Evolutionary conservation across 2,329 filamentous ascomycete species (phyloP), one percentile per base, ranked within the genome.

Genomic region (Alternaria sp.): DNA sequence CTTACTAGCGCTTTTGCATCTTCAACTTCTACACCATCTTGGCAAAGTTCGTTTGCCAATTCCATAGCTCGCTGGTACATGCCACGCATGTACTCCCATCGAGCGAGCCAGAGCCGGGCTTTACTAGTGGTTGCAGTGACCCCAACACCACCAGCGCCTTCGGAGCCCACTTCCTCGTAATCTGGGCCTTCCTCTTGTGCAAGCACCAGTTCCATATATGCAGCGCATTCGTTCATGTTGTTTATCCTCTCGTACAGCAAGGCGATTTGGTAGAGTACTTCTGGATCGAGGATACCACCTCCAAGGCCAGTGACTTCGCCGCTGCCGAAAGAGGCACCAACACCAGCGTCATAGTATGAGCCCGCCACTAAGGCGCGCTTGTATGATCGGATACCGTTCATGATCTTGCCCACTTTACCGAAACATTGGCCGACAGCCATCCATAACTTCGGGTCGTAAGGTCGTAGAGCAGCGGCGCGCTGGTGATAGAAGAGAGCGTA

Each of bases 361-460:
- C 96, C 93, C 1, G 94, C 93, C 1, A 95, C 87, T 7, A 99
- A 82, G 0, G 95, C 95, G 38, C 95, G 90, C 76, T 99, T 99
- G 70, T 97, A 88, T 0, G 95, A 93, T 73, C 96, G 95, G 78
- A 99, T 97, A 30, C 93, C 94, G 69, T 97, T 94, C n/a, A 89
- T 86, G 51, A 92, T 84, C 55, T 94, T 89, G 53, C 89, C 90
- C 85, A 97, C 96, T 75, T 94, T 94, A 63, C 94, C 91, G 65
- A 96, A 89, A 75, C 94, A 97, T 34, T 91, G 91, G 9, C 92
- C 95, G 5, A 99, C 93, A 0, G 95, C 95, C 82, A 95, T 91
- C 95, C 95, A 99, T 92, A 99, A 96, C 79, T 98, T 98, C 0
- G 94, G 92, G 70, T 99, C 95, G 85, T 94, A 97, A 0, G 94